A percentile compares a stretch with the other conserved stretches of the same genome.
Conservation (phyloP, 2,329 filamentous ascomycete genomes). For the Ophiobolus disseminans region DNA sequence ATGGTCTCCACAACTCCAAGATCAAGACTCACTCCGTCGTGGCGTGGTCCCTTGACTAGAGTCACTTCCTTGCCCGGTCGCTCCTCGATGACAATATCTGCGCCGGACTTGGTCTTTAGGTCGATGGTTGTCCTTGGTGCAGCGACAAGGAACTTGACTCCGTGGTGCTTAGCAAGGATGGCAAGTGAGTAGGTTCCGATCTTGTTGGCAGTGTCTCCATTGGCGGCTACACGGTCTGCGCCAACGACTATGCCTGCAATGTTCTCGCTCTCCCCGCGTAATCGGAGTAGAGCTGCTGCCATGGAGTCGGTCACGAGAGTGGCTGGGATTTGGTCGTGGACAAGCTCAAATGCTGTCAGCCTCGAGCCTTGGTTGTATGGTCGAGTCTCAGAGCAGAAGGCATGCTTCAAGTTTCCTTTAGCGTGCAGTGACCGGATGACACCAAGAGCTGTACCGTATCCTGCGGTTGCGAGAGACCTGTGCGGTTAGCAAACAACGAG, state of each 20-base stretch:
- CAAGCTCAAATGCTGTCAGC: constrained; percentile 94
- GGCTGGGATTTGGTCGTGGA: constrained; percentile 88
- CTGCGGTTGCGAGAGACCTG: constrained; percentile 90
- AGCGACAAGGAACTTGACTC: constrained; percentile 92
- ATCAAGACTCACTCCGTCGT: constrained; percentile 69
- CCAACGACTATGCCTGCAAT: constrained; percentile 91
- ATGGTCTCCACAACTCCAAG: constrained; percentile 71
- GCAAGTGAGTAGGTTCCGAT: constrained; percentile 94
- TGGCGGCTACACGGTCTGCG: constrained; percentile 92
- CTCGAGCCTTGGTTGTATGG: constrained; percentile 98
- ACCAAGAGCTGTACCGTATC: constrained; percentile 94
- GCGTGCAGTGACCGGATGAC: constrained; percentile 85
- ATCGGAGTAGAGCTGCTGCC: constrained; percentile 83
- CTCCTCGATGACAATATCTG: constrained; percentile 89
- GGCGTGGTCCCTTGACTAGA: constrained; percentile 78
- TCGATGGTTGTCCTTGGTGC: constrained; percentile 96
- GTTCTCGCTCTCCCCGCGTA: constrained; percentile 65
- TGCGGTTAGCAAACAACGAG: constrained; percentile 24
- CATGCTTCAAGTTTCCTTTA: constrained; percentile 72
- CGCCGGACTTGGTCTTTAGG: constrained; percentile 76
- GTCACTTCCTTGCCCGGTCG: constrained; percentile 82
- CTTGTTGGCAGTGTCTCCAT: constrained; percentile 98
- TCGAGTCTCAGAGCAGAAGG: constrained; percentile 95
- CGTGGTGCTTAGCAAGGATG: constrained; percentile 86
- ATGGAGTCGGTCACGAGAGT: constrained; percentile 96